These are phyloP conservation scores for Aspergillus quadricinctus DNA, from an alignment of 2,329 filamentous ascomycete species.

Conservation along the genomic window DNA sequence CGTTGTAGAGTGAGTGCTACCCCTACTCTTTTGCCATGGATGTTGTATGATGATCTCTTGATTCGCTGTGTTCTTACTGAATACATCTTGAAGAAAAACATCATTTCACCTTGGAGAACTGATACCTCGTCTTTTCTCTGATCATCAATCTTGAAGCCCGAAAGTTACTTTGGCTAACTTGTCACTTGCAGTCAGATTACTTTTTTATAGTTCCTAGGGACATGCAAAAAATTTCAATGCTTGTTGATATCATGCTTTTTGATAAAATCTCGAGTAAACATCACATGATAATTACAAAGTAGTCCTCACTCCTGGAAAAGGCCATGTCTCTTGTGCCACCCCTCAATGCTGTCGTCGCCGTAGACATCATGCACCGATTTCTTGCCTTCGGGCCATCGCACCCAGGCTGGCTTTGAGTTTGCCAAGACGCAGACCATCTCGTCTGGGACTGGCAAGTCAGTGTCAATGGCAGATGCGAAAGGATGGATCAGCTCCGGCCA, in stretches of 20 bases:
- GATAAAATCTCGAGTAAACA: slow-evolving; percentile 1
- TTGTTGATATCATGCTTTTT: background rate
- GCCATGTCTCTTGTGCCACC: slow-evolving; percentile 44
- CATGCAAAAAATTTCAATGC: background rate
- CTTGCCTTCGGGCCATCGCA: slow-evolving; percentile 46
- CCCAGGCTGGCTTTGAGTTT: slow-evolving; percentile 44
- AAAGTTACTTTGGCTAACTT: slow-evolving; percentile 6
- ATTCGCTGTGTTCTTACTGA: slow-evolving; percentile 65
- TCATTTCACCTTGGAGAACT: slow-evolving; percentile 64
- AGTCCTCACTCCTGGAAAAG: slow-evolving; percentile 28
- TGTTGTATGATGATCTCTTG: slow-evolving; percentile 54
- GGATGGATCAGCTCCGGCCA: slow-evolving; percentile 49
- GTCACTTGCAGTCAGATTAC: background rate
- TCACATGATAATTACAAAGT: background rate
- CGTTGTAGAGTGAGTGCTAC: slow-evolving; percentile 20
- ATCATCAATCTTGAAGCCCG: slow-evolving; percentile 4
- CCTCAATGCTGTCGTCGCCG: slow-evolving; percentile 39
- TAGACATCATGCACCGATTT: slow-evolving; percentile 41
- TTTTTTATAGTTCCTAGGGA: background rate
- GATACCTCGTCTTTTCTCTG: slow-evolving; percentile 31
- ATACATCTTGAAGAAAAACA: slow-evolving; percentile 53
- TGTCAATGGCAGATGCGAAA: slow-evolving; percentile 48
- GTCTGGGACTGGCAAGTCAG: slow-evolving; percentile 40
- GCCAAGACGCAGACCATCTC: slow-evolving; percentile 47
- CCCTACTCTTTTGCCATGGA: slow-evolving; percentile 1